Percentiles rank a stretch among this genome's conserved stretches.
Evolutionary conservation across 345 rosid genomes (phyloP).

Genomic region (Sonneratia caseolaris): DNA sequence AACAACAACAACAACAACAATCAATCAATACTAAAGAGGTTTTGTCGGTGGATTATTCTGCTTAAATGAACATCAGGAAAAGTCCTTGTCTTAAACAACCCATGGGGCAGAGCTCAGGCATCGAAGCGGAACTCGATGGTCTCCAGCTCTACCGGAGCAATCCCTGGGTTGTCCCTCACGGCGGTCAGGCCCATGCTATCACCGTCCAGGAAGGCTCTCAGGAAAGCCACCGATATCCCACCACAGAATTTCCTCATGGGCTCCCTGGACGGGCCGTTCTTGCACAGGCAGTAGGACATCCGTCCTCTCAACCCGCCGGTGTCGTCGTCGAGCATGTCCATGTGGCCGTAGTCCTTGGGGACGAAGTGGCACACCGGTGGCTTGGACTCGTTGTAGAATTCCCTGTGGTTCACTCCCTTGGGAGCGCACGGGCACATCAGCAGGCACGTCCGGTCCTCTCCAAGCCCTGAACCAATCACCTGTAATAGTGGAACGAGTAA

Average conservation of each 20-base stretch:
- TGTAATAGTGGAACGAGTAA: slow-evolving; percentile 7
- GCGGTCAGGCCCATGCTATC: slow-evolving; percentile 34
- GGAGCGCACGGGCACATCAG: slow-evolving; percentile 73
- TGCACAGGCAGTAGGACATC: slow-evolving; percentile 51
- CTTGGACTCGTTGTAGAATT: slow-evolving; percentile 52
- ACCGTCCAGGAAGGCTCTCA: slow-evolving; percentile 53
- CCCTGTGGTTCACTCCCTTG: slow-evolving; percentile 58
- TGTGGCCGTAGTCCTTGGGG: slow-evolving; percentile 58
- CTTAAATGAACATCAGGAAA: too few relatives aligned
- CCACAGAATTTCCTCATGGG: slow-evolving; percentile 78
- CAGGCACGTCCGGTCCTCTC: slow-evolving; percentile 38
- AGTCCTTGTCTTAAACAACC: too few relatives aligned
- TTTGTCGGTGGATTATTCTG: too few relatives aligned
- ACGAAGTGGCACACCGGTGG: slow-evolving; percentile 64
- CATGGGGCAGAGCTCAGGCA: too few relatives aligned
- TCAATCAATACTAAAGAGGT: too few relatives aligned
- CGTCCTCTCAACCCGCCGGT: slow-evolving; percentile 54
- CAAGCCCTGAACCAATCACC: slow-evolving; percentile 74
- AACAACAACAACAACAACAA: too few relatives aligned
- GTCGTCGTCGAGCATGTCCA: slow-evolving; percentile 74
- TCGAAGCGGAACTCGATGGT: slow-evolving; percentile 16
- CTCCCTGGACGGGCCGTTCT: slow-evolving; percentile 55
- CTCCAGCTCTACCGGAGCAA: slow-evolving; percentile 45
- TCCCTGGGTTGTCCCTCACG: slow-evolving; percentile 36
- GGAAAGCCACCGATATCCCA: slow-evolving; percentile 51